Percentiles rank a stretch among this genome's conserved stretches.
phyloP scores from a whole-genome alignment of 768 basidiomycete species.

The Trametes punicea region DNA sequence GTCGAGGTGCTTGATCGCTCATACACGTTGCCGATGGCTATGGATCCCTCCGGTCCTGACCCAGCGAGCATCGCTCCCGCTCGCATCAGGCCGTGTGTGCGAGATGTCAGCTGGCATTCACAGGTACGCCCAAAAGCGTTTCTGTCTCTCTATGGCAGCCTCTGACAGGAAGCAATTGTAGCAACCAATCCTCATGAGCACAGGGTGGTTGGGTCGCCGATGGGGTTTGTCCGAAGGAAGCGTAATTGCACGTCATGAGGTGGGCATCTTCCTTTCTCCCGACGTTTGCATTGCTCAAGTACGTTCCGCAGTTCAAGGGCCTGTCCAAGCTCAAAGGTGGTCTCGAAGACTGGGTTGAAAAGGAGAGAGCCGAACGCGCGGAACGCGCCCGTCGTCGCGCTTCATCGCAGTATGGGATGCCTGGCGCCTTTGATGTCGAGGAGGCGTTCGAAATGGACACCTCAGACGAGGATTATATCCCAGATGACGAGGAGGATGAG shows the following conservation, averaged over 20 bases:
- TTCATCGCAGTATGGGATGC: constrained; percentile 16
- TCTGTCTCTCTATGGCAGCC: too few relatives aligned
- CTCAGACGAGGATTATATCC: constrained; percentile 3
- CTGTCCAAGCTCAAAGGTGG: constrained; percentile 63
- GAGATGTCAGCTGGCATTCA: constrained; percentile 95
- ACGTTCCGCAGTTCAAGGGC: constrained; percentile 68
- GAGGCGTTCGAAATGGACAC: constrained; percentile 3
- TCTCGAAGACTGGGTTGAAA: constrained; percentile 77
- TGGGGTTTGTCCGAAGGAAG: constrained; percentile 51
- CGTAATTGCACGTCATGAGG: constrained; percentile 83
- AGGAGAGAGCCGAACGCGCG: constrained; percentile 34
- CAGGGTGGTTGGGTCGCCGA: constrained; percentile 71
- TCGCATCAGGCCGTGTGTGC: constrained; percentile 53
- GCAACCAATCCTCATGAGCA: constrained; percentile 91
- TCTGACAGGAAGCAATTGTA: constrained; percentile 25
- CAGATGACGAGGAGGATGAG: neutral
- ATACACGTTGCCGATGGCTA: constrained; percentile 63
- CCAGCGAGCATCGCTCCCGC: constrained; percentile 30
- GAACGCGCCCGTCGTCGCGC: constrained; percentile 23
- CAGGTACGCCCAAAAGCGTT: constrained; percentile 42
- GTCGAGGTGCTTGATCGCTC: constrained; percentile 83
- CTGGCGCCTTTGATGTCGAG: constrained; percentile 16
- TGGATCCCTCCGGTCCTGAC: constrained; percentile 69
- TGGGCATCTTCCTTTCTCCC: neutral
- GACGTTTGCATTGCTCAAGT: neutral